phyloP scores from a whole-genome alignment of 1,284 basidiomycete species.

The Cryptococcus sp. region DNA sequence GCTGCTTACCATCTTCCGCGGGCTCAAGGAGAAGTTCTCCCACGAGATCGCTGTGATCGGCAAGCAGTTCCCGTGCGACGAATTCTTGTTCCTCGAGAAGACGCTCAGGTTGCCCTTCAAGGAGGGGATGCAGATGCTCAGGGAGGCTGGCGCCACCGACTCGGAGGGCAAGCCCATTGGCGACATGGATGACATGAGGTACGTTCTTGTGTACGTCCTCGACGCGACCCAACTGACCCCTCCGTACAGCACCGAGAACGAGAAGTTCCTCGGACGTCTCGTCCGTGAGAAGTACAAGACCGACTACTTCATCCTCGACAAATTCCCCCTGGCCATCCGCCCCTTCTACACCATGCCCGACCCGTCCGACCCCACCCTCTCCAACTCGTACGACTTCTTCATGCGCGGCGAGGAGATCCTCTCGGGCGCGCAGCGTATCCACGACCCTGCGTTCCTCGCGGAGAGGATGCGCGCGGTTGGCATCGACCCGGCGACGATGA shows the following conservation, averaged over 20 bases:
- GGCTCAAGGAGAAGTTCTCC: conserved; percentile 69
- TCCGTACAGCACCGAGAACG: conserved; percentile 55
- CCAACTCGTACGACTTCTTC: conserved; percentile 99
- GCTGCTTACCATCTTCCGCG: conserved; percentile 77
- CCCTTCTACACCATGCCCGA: conserved; percentile 99
- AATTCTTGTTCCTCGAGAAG: conserved; percentile 79
- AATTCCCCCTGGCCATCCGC: conserved; percentile 87
- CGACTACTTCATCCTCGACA: conserved; percentile 97
- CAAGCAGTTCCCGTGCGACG: conserved; percentile 85
- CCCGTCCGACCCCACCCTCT: conserved; percentile 78
- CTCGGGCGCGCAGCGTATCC: conserved; percentile 94
- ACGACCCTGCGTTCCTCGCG: conserved; percentile 78
- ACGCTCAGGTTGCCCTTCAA: conserved; percentile 79
- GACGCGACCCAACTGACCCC: not conserved
- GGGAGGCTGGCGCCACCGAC: conserved; percentile 67
- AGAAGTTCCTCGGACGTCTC: conserved; percentile 83
- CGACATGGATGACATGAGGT: conserved; percentile 82
- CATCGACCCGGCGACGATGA: conserved; percentile 82
- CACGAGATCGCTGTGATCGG: conserved; percentile 77
- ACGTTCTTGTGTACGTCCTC: not conserved
- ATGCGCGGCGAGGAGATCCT: conserved; percentile 99
- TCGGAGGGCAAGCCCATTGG: conserved; percentile 56
- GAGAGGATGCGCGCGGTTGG: conserved; percentile 71
- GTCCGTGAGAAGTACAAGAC: conserved; percentile 91
- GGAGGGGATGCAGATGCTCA: conserved; percentile 82